Evolutionary conservation across 1,139 yeast genomes (phyloP).

Genomic region (Zygosaccharomyces sapae): DNA sequence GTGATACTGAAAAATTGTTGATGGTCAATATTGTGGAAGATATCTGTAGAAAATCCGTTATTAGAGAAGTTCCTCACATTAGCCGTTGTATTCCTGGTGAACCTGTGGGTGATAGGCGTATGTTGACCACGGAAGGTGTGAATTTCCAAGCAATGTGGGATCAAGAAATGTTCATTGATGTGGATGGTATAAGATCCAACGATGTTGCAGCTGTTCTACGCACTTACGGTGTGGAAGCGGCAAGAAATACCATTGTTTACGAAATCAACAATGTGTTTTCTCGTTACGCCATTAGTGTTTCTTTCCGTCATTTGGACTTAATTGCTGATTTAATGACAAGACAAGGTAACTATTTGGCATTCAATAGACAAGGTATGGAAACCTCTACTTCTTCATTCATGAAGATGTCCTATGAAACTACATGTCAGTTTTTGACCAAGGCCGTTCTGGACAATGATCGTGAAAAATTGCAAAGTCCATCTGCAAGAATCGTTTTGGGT

Average conservation of each 20-base stretch:
- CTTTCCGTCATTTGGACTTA: conserved; percentile 89
- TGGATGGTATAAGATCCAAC: conserved; percentile 83
- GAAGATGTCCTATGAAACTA: conserved; percentile 99
- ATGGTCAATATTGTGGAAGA: conserved; percentile 97
- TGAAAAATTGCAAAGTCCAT: conserved; percentile 86
- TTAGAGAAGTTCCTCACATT: conserved; percentile 84
- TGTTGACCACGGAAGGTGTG: conserved; percentile 94
- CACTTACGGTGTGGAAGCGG: conserved; percentile 98
- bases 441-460: conserved; percentile 91
- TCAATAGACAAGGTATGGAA: conserved; percentile 97
- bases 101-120: conserved; percentile 63
- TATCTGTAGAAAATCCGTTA: conserved; percentile 83
- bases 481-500: conserved; percentile 91
- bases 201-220: conserved; percentile 86
- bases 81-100: conserved; percentile 91
- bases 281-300: conserved; percentile 92
- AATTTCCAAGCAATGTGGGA: conserved; percentile 98
- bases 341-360: conserved; percentile 94
- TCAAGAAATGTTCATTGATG: conserved; percentile 85
- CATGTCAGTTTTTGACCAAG: conserved; percentile 94
- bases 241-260: conserved; percentile 92
- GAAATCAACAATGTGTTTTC: conserved; percentile 96
- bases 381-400: conserved; percentile 91
- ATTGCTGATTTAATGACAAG: conserved; percentile 99
- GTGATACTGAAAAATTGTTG: conserved; percentile 85